Percentiles rank a stretch among this genome's conserved stretches.
These are phyloP conservation scores for Beta macrorhiza DNA, from an alignment of 179 eudicot species.

Conservation along the genomic window DNA sequence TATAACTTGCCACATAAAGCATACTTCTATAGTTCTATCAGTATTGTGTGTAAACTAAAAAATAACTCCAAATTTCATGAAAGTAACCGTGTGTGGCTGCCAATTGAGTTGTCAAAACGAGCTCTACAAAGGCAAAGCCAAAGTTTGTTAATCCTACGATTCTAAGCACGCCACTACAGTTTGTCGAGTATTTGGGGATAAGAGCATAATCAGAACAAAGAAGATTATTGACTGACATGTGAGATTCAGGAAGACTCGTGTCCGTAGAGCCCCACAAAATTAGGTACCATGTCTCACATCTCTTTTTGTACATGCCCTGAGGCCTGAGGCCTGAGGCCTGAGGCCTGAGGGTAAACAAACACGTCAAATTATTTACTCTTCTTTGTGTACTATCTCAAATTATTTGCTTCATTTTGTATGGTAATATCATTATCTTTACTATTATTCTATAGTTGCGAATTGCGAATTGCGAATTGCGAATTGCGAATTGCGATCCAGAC, in stretches of 20 bases:
- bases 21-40: too few relatives aligned
- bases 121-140: background rate
- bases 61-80: background rate
- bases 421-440: too few relatives aligned
- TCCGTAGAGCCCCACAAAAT: background rate
- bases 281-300: background rate
- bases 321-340: too few relatives aligned
- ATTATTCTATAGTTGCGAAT: too few relatives aligned
- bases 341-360: too few relatives aligned
- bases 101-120: background rate
- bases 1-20: too few relatives aligned
- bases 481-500: too few relatives aligned
- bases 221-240: slow-evolving; percentile 9
- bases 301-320: background rate
- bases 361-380: too few relatives aligned
- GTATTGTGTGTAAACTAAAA: too few relatives aligned
- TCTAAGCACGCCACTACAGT: background rate
- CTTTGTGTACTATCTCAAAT: too few relatives aligned
- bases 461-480: too few relatives aligned
- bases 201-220: background rate
- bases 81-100: background rate
- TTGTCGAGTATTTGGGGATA: background rate
- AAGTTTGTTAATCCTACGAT: background rate
- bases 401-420: too few relatives aligned
- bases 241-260: background rate